Evolutionary conservation across 1,284 basidiomycete species (phyloP), one percentile per base, ranked within the genome.

Genomic region (Apiotrichum gamsii): DNA sequence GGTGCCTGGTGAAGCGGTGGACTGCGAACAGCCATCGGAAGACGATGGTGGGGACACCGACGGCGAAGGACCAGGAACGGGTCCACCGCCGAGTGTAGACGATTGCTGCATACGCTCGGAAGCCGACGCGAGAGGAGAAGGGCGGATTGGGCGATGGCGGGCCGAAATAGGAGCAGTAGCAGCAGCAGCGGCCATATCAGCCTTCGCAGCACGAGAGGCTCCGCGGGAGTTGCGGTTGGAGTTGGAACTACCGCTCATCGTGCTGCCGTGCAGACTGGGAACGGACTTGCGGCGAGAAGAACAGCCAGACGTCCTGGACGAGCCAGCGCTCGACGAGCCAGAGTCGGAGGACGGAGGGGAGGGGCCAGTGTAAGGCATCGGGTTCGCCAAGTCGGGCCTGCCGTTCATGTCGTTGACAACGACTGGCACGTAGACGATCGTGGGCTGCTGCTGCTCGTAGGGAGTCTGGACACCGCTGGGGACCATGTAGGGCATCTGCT

Each of bases 101-200:
- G n/a, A 18, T 31, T 29, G 28, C 20, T n/a, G 20, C 35, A 44
- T 33, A 8, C 25, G 23, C 29, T 45, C 43, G 16, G 30, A 13
- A 15, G 47, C 18, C 15, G 19, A 11, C 1, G 68, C 65, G n/a
- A 72, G 57, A 3, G 70, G 70, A 8, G 60, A 64, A 3, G 70
- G 69, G 45, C 68, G 67, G 18, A 61, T 60, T 0, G 70, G 69
- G 45, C 62, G 59, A 51, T 68, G 65, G 31, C 65, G 56, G 20
- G 54, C 51, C 1, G 48, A 52, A 9, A 56, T 46, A 25, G 64
- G 63, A 9, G 55, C 57, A 15, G 45, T 24, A 0, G 57, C 59
- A 19, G 48, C 48, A 13, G 64, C 64, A 3, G 59, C 65, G 5
- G 67, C 61, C 16, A 46, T 49, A 32, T 69, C 64, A 10, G 68